These are phyloP conservation scores for Tolypocladium pustulatum DNA, from an alignment of 2,329 filamentous ascomycete species.

Conservation along the genomic window DNA sequence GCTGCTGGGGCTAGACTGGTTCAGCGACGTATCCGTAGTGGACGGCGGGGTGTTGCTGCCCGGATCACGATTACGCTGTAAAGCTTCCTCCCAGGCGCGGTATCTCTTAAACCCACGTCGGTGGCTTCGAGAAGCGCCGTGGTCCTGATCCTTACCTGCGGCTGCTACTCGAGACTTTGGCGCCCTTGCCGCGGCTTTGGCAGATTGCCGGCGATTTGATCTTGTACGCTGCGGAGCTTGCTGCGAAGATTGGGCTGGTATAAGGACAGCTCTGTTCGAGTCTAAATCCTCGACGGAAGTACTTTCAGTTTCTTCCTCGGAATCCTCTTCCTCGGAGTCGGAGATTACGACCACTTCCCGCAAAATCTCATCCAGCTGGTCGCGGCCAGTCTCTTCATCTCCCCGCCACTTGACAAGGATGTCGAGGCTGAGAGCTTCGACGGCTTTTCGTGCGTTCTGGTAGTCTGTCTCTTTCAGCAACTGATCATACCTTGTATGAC, in stretches of 20 bases:
- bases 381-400: constrained; percentile 57
- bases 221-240: background rate
- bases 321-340: constrained; percentile 41
- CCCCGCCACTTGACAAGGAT: constrained; percentile 62
- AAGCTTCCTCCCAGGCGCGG: constrained; percentile 30
- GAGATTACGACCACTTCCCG: constrained; percentile 57
- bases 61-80: constrained; percentile 18
- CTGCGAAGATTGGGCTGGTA: background rate
- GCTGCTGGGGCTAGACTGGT: background rate
- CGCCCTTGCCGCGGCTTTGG: background rate
- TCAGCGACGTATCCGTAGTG: background rate
- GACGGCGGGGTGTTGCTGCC: background rate
- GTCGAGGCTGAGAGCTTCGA: constrained; percentile 51
- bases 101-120: constrained; percentile 37
- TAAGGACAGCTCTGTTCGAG: constrained; percentile 1
- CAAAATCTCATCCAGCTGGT: constrained; percentile 57
- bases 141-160: constrained; percentile 9
- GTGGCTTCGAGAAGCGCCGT: constrained; percentile 19
- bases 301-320: constrained; percentile 18
- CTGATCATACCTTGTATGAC: constrained; percentile 54
- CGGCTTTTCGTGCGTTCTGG: constrained; percentile 48
- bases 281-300: constrained; percentile 19
- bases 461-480: constrained; percentile 48
- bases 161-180: constrained; percentile 1
- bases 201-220: background rate